Percentiles rank a stretch among this genome's conserved stretches.
These are phyloP conservation scores for Colletotrichum godetiae DNA, from an alignment of 2,329 filamentous ascomycete species.

Conservation along the genomic window DNA sequence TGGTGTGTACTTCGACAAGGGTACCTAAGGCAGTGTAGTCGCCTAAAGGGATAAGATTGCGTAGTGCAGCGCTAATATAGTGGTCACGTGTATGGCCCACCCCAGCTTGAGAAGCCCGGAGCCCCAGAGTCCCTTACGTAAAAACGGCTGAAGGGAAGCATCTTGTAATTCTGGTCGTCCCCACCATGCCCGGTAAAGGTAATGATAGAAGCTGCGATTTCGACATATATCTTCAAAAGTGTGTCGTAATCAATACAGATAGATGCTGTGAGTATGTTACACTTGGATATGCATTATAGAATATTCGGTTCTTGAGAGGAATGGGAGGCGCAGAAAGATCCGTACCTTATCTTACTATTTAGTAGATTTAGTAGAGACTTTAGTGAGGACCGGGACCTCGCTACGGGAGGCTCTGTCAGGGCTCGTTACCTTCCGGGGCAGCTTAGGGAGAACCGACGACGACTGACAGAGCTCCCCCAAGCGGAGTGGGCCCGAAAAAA, in stretches of 20 bases:
- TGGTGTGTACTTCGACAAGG: neutral
- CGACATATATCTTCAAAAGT: too few species aligned
- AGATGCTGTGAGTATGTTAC: too few species aligned
- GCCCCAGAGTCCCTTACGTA: neutral
- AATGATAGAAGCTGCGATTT: too few species aligned
- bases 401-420: neutral
- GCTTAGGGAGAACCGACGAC: neutral
- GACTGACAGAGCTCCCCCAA: constrained; percentile 13
- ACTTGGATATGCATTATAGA: too few species aligned
- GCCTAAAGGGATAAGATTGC: neutral
- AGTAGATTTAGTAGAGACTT: too few species aligned
- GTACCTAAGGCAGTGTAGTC: neutral
- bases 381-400: neutral
- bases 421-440: neutral
- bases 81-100: neutral
- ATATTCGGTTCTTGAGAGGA: too few species aligned
- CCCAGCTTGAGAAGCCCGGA: neutral
- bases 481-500: constrained; percentile 26
- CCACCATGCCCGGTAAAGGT: too few species aligned
- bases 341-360: too few species aligned
- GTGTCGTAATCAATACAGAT: too few species aligned
- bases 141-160: neutral
- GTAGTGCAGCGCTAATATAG: neutral
- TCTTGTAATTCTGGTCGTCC: too few species aligned
- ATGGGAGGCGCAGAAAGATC: too few species aligned